Evolutionary conservation across 2,329 filamentous ascomycete species (phyloP).

Genomic region (Grosmannia huntii): DNA sequence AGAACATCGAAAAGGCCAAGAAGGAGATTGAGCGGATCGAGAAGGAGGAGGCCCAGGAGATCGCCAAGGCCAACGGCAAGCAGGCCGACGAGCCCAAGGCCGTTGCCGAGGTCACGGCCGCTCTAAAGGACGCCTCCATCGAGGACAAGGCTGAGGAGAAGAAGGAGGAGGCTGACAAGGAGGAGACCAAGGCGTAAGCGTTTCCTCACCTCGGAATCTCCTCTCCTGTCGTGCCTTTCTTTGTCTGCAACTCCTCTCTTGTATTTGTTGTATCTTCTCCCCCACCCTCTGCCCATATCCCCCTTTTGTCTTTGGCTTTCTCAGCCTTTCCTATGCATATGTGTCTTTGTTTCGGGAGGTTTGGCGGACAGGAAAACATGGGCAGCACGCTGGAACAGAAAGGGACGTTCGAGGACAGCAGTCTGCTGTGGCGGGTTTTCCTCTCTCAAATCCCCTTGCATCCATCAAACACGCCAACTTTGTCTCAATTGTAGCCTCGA

Average conservation of each 20-base stretch:
- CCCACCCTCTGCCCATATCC: too few species aligned
- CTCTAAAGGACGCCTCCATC: constrained; percentile 38
- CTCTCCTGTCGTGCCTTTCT: not conserved
- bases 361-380: not conserved
- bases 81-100: constrained; percentile 28
- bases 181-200: constrained; percentile 4
- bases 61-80: constrained; percentile 31
- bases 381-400: not conserved
- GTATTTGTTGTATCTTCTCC: not conserved
- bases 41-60: constrained; percentile 37
- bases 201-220: not conserved
- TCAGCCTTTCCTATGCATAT: not conserved
- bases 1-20: constrained; percentile 97
- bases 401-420: not conserved
- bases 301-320: not conserved
- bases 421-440: too few species aligned
- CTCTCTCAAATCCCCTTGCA: not conserved
- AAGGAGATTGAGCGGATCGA: constrained; percentile 89
- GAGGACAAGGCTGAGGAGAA: constrained; percentile 37
- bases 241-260: not conserved
- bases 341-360: not conserved
- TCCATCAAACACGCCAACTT: not conserved
- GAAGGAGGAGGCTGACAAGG: constrained; percentile 34
- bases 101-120: constrained; percentile 40
- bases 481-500: not conserved